Evolutionary conservation across 1,284 basidiomycete species (phyloP).

Genomic region (Salmacisia buchloeana): DNA sequence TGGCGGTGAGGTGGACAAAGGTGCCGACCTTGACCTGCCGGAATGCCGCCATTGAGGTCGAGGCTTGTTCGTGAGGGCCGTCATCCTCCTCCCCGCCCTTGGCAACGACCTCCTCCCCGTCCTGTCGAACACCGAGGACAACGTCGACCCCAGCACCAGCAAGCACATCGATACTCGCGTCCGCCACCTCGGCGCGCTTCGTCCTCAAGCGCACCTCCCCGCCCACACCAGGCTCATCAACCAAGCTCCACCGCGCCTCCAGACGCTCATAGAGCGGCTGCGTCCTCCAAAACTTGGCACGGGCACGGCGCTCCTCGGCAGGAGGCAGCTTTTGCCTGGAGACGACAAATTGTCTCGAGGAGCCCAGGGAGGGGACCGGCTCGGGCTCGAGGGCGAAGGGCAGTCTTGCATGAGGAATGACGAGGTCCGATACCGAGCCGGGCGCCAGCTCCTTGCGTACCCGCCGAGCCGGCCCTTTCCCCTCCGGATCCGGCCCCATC

Average conservation of each 20-base stretch:
- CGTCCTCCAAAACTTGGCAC: slow-evolving; percentile 81
- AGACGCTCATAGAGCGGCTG: slow-evolving; percentile 61
- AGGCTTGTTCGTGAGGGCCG: not conserved
- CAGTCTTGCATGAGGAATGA: slow-evolving; percentile 71
- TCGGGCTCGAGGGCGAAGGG: slow-evolving; percentile 60
- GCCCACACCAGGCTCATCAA: too few species aligned
- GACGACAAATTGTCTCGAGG: slow-evolving; percentile 83
- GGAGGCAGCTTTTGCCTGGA: slow-evolving; percentile 64
- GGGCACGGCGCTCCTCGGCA: slow-evolving; percentile 63
- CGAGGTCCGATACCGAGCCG: slow-evolving; percentile 57
- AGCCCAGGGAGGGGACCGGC: slow-evolving; percentile 69
- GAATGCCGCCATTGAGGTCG: not conserved
- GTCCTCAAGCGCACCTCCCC: too few species aligned
- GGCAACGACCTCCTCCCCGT: not conserved
- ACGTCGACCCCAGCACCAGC: slow-evolving; percentile 14
- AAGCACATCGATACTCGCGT: slow-evolving; percentile 8
- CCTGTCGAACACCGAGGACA: slow-evolving; percentile 4
- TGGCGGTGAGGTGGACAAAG: slow-evolving; percentile 10
- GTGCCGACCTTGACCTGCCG: slow-evolving; percentile 12
- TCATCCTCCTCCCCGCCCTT: not conserved
- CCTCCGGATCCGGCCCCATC: too few species aligned
- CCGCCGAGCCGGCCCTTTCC: too few species aligned
- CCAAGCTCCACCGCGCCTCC: slow-evolving; percentile 68
- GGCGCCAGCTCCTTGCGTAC: slow-evolving; percentile 6
- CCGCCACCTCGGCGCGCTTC: too few species aligned